These are phyloP conservation scores for Populus hybrid DNA, from an alignment of 441 rosid species.

Conservation along the genomic window DNA sequence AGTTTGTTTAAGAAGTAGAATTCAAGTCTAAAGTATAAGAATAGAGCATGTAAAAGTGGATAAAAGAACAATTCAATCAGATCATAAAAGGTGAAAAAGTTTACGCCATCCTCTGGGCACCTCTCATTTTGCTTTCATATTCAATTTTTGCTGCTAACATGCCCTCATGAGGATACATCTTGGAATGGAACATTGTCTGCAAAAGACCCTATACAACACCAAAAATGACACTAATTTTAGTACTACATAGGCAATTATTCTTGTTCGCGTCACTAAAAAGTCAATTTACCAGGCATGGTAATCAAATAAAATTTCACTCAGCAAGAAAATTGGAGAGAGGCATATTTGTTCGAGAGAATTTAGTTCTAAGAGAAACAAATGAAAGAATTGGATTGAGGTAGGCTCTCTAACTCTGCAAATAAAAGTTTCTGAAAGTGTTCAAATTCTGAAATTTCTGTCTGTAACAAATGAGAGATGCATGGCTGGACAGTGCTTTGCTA, in stretches of 20 bases:
- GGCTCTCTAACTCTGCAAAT: background rate
- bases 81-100: slow-evolving; percentile 34
- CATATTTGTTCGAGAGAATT: background rate
- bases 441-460: background rate
- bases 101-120: slow-evolving; percentile 99
- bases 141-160: slow-evolving; percentile 80
- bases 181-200: slow-evolving; percentile 91
- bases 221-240: slow-evolving; percentile 1
- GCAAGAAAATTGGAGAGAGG: background rate
- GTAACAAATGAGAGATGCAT: background rate
- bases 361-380: too few species aligned
- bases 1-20: slow-evolving; percentile 1
- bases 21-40: background rate
- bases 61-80: background rate
- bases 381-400: background rate
- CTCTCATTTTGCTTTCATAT: slow-evolving; percentile 90
- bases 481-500: background rate
- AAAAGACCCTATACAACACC: slow-evolving; percentile 63
- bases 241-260: slow-evolving; percentile 2
- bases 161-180: slow-evolving; percentile 67
- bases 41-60: background rate
- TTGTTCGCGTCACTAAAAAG: slow-evolving; percentile 1
- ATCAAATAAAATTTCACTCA: background rate
- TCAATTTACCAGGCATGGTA: background rate
- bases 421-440: background rate